These are phyloP conservation scores for Rutstroemia sp. DNA, from an alignment of 2,329 filamentous ascomycete species.

Conservation along the genomic window DNA sequence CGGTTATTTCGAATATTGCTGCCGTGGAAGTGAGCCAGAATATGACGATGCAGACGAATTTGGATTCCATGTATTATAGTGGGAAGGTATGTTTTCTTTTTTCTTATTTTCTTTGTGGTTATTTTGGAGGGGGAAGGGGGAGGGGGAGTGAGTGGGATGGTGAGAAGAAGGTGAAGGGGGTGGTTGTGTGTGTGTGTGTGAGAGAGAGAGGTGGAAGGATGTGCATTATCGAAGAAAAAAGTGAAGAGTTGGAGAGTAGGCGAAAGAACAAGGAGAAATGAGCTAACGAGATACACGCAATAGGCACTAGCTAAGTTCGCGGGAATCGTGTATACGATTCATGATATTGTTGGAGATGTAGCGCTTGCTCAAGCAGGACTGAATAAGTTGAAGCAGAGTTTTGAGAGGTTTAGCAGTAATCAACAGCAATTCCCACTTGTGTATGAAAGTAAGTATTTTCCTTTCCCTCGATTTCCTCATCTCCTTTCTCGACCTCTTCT, in stretches of 20 bases:
- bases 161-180: too few relatives aligned
- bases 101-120: too few relatives aligned
- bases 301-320: slow-evolving; percentile 71
- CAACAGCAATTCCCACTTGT: slow-evolving; percentile 58
- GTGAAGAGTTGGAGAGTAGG: too few relatives aligned
- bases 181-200: too few relatives aligned
- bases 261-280: too few relatives aligned
- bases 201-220: too few relatives aligned
- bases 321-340: slow-evolving; percentile 55
- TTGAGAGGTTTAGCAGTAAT: slow-evolving; percentile 60
- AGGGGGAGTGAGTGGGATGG: too few relatives aligned
- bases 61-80: slow-evolving; percentile 87
- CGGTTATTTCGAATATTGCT: slow-evolving; percentile 54
- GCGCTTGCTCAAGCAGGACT: slow-evolving; percentile 51
- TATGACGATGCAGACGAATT: slow-evolving; percentile 63
- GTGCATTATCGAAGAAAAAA: too few relatives aligned
- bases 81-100: slow-evolving; percentile 51
- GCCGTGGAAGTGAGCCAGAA: slow-evolving; percentile 69
- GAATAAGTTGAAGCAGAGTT: slow-evolving; percentile 55
- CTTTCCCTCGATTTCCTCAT: background rate
- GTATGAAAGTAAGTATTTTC: slow-evolving; percentile 40
- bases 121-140: background rate
- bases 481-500: too few relatives aligned
- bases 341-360: slow-evolving; percentile 54
- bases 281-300: too few relatives aligned